phyloP scores from a whole-genome alignment of 495 filamentous ascomycete species.

The Staphylotrichum longicolle region DNA sequence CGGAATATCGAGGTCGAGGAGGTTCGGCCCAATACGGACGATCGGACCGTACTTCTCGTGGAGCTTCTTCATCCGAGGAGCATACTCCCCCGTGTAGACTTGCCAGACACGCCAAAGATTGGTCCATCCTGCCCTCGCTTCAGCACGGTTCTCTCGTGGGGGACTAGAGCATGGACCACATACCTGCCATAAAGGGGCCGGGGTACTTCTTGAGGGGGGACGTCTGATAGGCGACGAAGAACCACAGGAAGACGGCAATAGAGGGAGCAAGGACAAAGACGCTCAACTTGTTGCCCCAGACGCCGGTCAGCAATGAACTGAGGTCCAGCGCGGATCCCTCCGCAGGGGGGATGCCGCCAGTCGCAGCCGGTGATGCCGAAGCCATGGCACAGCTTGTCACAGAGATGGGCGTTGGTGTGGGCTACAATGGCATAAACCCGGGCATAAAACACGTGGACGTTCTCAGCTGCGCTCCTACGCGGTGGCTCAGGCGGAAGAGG shows the following conservation, averaged over 20 bases:
- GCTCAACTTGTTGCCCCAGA: conserved; percentile 16
- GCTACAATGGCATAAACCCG: background rate
- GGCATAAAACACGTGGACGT: background rate
- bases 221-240: conserved; percentile 26
- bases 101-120: conserved; percentile 34
- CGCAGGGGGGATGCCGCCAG: conserved; percentile 3
- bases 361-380: conserved; percentile 12
- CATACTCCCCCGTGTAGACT: conserved; percentile 28
- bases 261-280: conserved; percentile 11
- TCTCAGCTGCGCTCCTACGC: background rate
- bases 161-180: background rate
- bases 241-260: conserved; percentile 28
- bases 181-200: conserved; percentile 34
- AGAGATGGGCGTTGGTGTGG: background rate
- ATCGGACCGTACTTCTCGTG: conserved; percentile 41
- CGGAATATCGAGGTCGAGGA: conserved; percentile 33
- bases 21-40: conserved; percentile 40
- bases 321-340: conserved; percentile 3
- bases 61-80: conserved; percentile 30
- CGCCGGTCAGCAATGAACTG: conserved; percentile 5
- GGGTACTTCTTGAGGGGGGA: conserved; percentile 35
- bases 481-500: background rate
- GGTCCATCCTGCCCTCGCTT: conserved; percentile 28
- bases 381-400: conserved; percentile 7
- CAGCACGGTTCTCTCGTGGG: background rate